Evolutionary conservation across 1,139 yeast species (phyloP), one percentile per base, ranked within the genome.

Genomic region (Pichia sp.): DNA sequence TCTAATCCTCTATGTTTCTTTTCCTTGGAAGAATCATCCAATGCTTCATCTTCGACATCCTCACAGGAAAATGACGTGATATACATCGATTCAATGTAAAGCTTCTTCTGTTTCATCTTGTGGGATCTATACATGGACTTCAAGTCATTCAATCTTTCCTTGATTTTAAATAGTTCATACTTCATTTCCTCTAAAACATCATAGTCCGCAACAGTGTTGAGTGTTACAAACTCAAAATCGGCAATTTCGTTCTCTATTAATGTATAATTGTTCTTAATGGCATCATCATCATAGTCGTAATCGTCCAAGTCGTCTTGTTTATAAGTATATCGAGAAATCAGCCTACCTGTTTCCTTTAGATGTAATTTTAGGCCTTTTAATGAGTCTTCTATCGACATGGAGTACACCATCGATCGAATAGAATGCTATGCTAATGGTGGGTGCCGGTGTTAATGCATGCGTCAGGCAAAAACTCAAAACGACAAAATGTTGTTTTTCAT

Each of bases 41-140:
- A 7, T 29, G 33, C 33, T 29, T 39, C n/a, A 37, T 37, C 27
- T 46, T 48, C 38, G 37, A 37, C 27, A 45, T 48, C 38, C 10
- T 29, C 33, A 7, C 33, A 6, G 6, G 33, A 6, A 29, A 49
- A 46, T 29, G 54, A 46, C 36, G 43, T 40, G 3, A 40, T 11
- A 29, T 42, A 51, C 1, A 47, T 35, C 31, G 44, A 35, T 8
- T 42, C 37, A 29, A 47, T 44, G 40, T 55, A 56, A 16, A 48
- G 48, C 5, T 45, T 36, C 37, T 54, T 57, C 3, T 57, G 56
- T 7, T 43, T 40, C 29, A 62, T 40, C 37, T 58, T 57, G 1
- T 61, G 54, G 27, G 42, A 45, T 39, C 66, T 48, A 37, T 59
- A 52, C 11, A 52, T 52, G 7, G 54, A 45, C 29, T 54, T 52